A percentile compares a stretch with the other conserved stretches of the same genome.
Evolutionary conservation across 768 basidiomycete genomes (phyloP).

Genomic region (Russula dissimulans): DNA sequence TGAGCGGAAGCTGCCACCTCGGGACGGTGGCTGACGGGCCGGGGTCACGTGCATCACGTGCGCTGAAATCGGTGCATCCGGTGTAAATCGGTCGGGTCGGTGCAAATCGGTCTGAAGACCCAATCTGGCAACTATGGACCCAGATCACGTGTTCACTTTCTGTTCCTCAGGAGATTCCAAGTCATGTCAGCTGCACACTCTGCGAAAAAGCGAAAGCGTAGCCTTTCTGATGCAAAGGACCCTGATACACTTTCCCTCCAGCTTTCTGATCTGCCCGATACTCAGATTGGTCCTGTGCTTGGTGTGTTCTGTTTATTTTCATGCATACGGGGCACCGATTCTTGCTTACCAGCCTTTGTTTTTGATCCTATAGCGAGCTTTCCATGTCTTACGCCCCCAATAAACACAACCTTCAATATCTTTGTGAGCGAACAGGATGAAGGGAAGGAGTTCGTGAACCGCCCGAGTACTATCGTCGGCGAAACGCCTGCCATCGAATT

Average conservation of each 20-base stretch:
- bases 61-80: too few species aligned
- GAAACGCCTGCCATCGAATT: slow-evolving; percentile 84
- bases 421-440: slow-evolving; percentile 36
- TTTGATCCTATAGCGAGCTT: slow-evolving; percentile 41
- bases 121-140: too few species aligned
- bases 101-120: too few species aligned
- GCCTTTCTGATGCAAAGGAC: slow-evolving; percentile 26
- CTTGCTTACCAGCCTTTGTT: not conserved
- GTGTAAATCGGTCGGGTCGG: too few species aligned
- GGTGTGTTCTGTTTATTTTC: slow-evolving; percentile 29
- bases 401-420: slow-evolving; percentile 50
- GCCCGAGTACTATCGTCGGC: slow-evolving; percentile 51
- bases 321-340: not conserved
- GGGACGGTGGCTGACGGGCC: too few species aligned
- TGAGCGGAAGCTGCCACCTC: too few species aligned
- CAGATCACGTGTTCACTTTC: too few species aligned
- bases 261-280: slow-evolving; percentile 28
- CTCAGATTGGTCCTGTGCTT: slow-evolving; percentile 41
- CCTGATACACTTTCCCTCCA: slow-evolving; percentile 30
- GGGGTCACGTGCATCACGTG: too few species aligned
- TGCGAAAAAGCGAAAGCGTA: slow-evolving; percentile 39
- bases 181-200: not conserved
- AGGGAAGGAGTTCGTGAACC: slow-evolving; percentile 28
- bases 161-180: too few species aligned
- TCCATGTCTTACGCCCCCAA: slow-evolving; percentile 52